Conservation (phyloP, 495 filamentous ascomycete species). For the Lophiostoma macrostomum region DNA sequence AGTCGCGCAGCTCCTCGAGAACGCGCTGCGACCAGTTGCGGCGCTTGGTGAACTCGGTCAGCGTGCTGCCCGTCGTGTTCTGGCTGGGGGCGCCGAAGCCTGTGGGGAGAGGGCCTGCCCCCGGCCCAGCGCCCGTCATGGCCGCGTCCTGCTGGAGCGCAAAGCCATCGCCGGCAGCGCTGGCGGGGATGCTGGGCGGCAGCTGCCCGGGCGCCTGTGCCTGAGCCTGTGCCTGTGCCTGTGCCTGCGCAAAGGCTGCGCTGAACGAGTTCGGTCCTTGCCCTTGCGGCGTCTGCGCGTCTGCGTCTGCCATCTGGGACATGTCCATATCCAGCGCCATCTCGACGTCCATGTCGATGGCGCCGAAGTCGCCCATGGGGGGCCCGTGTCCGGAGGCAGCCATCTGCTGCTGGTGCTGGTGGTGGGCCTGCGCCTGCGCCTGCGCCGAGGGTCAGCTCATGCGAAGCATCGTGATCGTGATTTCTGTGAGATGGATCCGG, state of each 20-base stretch:
- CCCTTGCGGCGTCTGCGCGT: conserved; percentile 21
- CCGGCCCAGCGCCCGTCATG: conserved; percentile 48
- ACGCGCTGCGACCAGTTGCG: conserved; percentile 88
- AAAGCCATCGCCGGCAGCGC: conserved; percentile 30
- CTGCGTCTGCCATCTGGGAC: conserved; percentile 27
- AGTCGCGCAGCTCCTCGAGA: conserved; percentile 84
- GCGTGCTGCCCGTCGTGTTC: conserved; percentile 55
- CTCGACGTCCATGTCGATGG: conserved; percentile 8
- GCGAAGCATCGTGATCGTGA: neutral
- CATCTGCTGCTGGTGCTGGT: conserved; percentile 10
- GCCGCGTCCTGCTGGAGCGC: conserved; percentile 31
- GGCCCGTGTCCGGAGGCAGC: conserved; percentile 18
- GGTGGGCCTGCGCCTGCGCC: no score
- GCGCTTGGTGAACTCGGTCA: conserved; percentile 80
- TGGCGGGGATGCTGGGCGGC: conserved; percentile 22
- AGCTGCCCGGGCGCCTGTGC: no score
- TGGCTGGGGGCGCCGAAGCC: conserved; percentile 52
- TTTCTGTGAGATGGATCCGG: neutral
- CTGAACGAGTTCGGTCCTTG: no score
- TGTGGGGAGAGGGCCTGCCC: conserved; percentile 56
- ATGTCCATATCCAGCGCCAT: conserved; percentile 40
- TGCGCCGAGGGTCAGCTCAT: conserved; percentile 26
- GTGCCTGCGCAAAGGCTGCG: no score
- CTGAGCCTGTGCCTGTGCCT: no score
- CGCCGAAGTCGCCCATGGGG: conserved; percentile 14